Evolutionary conservation across 2,329 filamentous ascomycete species (phyloP).

Genomic region (Sporothrix curviconia): DNA sequence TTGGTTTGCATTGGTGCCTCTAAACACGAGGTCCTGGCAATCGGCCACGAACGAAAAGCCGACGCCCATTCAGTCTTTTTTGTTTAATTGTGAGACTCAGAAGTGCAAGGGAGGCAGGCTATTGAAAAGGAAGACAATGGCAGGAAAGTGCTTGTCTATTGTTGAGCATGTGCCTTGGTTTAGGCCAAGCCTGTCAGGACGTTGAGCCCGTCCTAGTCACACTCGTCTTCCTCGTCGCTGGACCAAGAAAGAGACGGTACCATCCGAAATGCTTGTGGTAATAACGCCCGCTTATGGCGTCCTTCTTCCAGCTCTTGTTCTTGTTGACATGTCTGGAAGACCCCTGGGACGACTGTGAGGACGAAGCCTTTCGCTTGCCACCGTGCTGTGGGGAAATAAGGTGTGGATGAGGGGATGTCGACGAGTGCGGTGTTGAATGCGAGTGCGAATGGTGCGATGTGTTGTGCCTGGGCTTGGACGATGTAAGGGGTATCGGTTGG

Average conservation of each 20-base stretch:
- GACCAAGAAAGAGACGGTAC: conserved; percentile 1
- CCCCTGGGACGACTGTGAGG: background rate
- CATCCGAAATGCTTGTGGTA: too few relatives aligned
- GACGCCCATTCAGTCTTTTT: background rate
- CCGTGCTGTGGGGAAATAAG: background rate
- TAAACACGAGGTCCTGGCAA: background rate
- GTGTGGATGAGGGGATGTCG: too few relatives aligned
- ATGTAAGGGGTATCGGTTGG: conserved; percentile 1
- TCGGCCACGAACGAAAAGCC: background rate
- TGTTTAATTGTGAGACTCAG: background rate
- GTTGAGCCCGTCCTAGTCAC: background rate
- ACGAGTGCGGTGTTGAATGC: background rate
- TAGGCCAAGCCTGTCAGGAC: background rate
- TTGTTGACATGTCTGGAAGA: background rate
- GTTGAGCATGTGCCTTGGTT: background rate
- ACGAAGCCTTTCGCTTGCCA: conserved; percentile 8
- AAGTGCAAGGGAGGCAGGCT: background rate
- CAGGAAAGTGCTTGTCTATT: background rate
- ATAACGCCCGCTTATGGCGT: too few relatives aligned
- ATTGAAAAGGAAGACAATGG: background rate
- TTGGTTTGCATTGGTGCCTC: background rate
- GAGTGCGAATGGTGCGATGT: too few relatives aligned
- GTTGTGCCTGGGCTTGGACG: too few relatives aligned
- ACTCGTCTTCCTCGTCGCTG: conserved; percentile 4
- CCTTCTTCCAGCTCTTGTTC: conserved; percentile 7